These are phyloP conservation scores for Reutealis trisperma DNA, from an alignment of 345 rosid genomes.

Conservation along the genomic window DNA sequence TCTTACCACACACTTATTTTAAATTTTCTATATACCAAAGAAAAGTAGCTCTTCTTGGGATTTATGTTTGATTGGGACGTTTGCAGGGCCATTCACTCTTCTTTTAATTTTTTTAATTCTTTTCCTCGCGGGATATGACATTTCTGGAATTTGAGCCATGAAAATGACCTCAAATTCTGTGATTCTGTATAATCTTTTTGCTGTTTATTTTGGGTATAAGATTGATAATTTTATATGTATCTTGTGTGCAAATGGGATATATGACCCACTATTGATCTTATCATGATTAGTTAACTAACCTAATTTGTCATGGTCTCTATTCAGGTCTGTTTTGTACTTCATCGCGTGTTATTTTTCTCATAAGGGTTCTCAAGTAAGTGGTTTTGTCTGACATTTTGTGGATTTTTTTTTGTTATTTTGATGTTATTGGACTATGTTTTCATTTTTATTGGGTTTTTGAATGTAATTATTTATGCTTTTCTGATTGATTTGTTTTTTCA, in stretches of 20 bases:
- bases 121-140: not conserved
- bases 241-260: not conserved
- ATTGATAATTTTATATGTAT: not conserved
- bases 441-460: not conserved
- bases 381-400: slow-evolving; percentile 10
- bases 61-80: not conserved
- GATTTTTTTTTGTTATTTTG: not conserved
- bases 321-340: slow-evolving; percentile 85
- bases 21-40: too few relatives aligned
- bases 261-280: not conserved
- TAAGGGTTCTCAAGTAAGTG: slow-evolving; percentile 82
- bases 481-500: not conserved
- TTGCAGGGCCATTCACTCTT: not conserved
- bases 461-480: not conserved
- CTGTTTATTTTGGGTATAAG: not conserved
- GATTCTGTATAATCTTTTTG: not conserved
- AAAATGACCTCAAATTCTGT: not conserved
- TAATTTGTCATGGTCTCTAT: slow-evolving; percentile 29
- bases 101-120: too few relatives aligned
- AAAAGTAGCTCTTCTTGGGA: too few relatives aligned
- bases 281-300: not conserved
- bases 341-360: slow-evolving; percentile 73
- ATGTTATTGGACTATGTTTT: not conserved
- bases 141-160: not conserved
- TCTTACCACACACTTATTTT: too few relatives aligned